Base-by-base conservation (phyloP, 73 alveolate genomes). In the Symbiodinium natans region DNA sequence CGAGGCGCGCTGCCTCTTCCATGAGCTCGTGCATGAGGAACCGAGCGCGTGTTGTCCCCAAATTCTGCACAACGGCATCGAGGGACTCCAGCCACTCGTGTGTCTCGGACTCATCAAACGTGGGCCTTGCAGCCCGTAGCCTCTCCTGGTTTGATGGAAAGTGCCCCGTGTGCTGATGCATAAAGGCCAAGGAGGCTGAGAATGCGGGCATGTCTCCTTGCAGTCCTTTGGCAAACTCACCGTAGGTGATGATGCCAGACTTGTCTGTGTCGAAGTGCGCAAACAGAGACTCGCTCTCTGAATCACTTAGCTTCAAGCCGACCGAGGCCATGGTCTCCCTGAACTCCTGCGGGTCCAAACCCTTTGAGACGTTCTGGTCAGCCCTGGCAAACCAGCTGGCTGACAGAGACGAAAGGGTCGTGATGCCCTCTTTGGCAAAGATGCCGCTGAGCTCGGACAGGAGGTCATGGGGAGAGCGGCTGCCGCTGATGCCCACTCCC, bases 1-100 rank as follows among this genome's bases (percentile, higher is more conserved):
- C 95, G n/a, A 89, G 95, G 73, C 95, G 95, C 27, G 95, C 59
- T 3, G 95, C 95, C 40, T 92, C 98, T 74, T 75, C 90, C 98
- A 92, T 92, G 52, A 92, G 63, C 82, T 92, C 98, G 17, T 92
- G 98, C 33, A 92, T 34, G 25, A 92, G 82, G 59, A 92, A 92
- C 41, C 98, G 98, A 7, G 98, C 90, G 29, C 98, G 89, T 9
- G 98, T 92, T 13, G 98, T 73, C 21, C 98, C 98, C 95, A 89
- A n/a, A 38, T 41, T 89, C 31, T 82, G 34, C 10, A 89, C 95
- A 68, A 89, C 95, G 25, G 95, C 95, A 68, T 89, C 95, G 29
- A 89, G 95, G 10, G 95, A 89, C 95, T 89, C 95, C 13, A 89
- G 42, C 95, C 95, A 89, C 86, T 89, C 95, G 31, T 59, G 86